Percentiles rank a stretch among this genome's conserved stretches.
These are phyloP conservation scores for Coemansia sp. DNA, from an alignment of 192 early-diverging fungal species.

Conservation along the genomic window DNA sequence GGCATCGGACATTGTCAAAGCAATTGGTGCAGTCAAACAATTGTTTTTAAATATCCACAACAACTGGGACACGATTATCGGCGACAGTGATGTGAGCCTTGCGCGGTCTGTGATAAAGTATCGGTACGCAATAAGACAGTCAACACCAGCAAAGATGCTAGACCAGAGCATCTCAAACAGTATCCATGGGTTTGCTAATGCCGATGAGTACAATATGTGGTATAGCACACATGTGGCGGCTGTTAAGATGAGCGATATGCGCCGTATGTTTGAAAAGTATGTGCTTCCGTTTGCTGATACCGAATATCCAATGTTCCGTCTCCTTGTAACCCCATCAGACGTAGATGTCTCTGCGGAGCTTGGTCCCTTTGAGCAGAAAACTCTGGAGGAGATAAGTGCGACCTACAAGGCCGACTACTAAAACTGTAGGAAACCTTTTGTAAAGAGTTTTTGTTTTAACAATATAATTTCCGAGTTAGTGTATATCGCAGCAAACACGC, in stretches of 20 bases:
- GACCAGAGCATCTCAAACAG: constrained; percentile 10
- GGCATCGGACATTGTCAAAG: constrained; percentile 39
- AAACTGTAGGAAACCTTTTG: background rate
- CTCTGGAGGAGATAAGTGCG: constrained; percentile 15
- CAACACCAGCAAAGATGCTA: constrained; percentile 24
- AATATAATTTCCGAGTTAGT: too few species aligned
- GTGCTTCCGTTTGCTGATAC: constrained; percentile 29
- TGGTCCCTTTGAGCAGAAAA: constrained; percentile 23
- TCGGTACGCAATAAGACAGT: background rate
- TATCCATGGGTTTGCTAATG: constrained; percentile 32
- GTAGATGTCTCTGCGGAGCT: constrained; percentile 30
- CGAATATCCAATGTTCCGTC: constrained; percentile 18
- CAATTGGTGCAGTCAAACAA: constrained; percentile 24
- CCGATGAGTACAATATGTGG: constrained; percentile 17
- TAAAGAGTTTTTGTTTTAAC: too few species aligned
- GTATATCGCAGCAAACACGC: too few species aligned
- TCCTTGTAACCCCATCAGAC: constrained; percentile 32
- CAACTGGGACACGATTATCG: constrained; percentile 39
- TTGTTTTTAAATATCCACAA: constrained; percentile 15
- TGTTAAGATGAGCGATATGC: constrained; percentile 30
- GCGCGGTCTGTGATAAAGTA: constrained; percentile 32
- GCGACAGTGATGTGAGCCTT: constrained; percentile 47
- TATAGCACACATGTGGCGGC: constrained; percentile 27
- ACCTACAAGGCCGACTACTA: background rate
- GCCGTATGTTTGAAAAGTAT: constrained; percentile 36